phyloP scores from a whole-genome alignment of 345 rosid genomes.

The Dipteronia sinensis region DNA sequence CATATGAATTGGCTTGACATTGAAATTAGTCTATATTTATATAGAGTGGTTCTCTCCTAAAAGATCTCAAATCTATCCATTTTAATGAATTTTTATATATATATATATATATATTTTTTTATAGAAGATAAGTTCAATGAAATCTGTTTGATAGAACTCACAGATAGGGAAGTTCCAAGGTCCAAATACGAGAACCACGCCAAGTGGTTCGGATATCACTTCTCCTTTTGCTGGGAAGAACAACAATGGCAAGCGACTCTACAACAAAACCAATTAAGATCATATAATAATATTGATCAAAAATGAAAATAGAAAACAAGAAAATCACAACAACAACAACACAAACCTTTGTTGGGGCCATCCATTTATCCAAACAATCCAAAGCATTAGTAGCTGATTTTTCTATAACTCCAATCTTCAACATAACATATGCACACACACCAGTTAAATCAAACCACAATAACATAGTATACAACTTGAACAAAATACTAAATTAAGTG shows the following conservation, averaged over 20 bases:
- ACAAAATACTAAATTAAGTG: not conserved
- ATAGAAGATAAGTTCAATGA: too few species aligned
- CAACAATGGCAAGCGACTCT: conserved; percentile 56
- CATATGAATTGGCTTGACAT: not conserved
- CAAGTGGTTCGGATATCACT: conserved; percentile 72
- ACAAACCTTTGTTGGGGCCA: conserved; percentile 65
- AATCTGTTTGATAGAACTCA: conserved; percentile 36
- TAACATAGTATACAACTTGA: not conserved
- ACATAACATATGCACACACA: not conserved
- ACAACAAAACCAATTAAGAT: not conserved
- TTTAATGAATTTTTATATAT: too few species aligned
- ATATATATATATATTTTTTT: too few species aligned
- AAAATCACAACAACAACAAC: not conserved
- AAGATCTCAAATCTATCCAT: too few species aligned
- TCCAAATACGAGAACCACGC: conserved; percentile 69
- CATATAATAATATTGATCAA: not conserved
- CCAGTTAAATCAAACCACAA: not conserved
- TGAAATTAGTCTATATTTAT: not conserved
- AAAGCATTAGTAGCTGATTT: conserved; percentile 59
- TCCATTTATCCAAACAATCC: conserved; percentile 69
- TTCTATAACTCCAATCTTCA: conserved; percentile 56
- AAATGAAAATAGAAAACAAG: not conserved
- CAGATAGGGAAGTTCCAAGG: conserved; percentile 92
- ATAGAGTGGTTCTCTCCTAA: too few species aligned
- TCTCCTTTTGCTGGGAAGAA: conserved; percentile 67